phyloP scores from a whole-genome alignment of 2,329 filamentous ascomycete genomes.

The Westerdykella sp. region DNA sequence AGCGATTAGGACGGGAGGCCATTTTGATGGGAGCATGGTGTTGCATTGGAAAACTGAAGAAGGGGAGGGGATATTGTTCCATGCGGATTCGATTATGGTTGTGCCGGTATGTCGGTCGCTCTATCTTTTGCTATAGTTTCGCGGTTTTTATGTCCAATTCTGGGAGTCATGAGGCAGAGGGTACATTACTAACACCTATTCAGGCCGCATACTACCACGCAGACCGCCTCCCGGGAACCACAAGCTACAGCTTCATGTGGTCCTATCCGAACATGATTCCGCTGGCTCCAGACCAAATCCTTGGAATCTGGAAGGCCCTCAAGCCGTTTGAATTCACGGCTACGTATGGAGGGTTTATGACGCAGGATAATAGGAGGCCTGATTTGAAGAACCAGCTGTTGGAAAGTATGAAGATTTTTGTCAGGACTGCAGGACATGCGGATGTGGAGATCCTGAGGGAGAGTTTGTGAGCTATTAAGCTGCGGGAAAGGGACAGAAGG shows the following conservation, averaged over 20 bases:
- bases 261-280: constrained; percentile 56
- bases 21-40: constrained; percentile 71
- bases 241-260: constrained; percentile 66
- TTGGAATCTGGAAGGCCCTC: constrained; percentile 64
- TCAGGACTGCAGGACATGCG: constrained; percentile 46
- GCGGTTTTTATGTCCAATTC: too few relatives aligned
- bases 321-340: constrained; percentile 56
- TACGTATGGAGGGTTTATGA: constrained; percentile 62
- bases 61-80: constrained; percentile 53
- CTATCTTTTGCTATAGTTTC: constrained; percentile 9
- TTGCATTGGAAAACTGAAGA: constrained; percentile 47
- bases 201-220: not conserved
- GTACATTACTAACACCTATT: too few relatives aligned
- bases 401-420: constrained; percentile 71
- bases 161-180: too few relatives aligned
- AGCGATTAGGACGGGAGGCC: constrained; percentile 66
- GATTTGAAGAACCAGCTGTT: constrained; percentile 60
- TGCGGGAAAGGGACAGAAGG: too few relatives aligned
- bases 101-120: constrained; percentile 57
- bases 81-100: constrained; percentile 71
- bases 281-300: constrained; percentile 56
- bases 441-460: constrained; percentile 37
- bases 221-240: constrained; percentile 40
- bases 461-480: constrained; percentile 8
- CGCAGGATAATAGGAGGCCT: constrained; percentile 53